Evolutionary conservation across 208 protist genomes (phyloP), one percentile per base, ranked within the genome.

Genomic region (Acanthamoeba polyphaga): DNA sequence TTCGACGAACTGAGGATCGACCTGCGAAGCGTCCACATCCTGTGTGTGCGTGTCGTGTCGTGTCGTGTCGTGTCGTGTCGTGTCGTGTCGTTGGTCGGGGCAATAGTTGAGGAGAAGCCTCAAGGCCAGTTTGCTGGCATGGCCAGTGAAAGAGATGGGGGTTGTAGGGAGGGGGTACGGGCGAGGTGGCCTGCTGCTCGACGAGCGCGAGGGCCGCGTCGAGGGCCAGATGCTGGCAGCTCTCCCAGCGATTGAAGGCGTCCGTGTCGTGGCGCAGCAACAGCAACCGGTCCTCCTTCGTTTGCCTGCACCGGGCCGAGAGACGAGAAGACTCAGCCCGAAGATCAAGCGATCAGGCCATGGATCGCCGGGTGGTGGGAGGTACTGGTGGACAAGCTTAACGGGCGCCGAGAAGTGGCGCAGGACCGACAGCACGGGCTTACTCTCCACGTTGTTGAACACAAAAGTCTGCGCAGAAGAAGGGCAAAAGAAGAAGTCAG

Each of bases 1-100:
- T 32, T 76, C 68, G 22, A 76, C 68, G n/a, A 76, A 76, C 68
- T 76, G 68, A 15, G 68, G 68, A 46, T 76, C 68, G 32, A 76
- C 32, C 68, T 76, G 17, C 24, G 27, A 17, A n/a, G 15, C 22
- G 32, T 76, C 68, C 29, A 76, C 68, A 7, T 76, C 68, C 46
- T 49, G 46, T 6, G 2, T 49, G 46, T 49, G 43, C 46, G 46
- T 49, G 46, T 49, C 46, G 46, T 49, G 46, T 9, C 46, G 46
- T 49, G 46, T 49, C 2, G 2, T 49, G 46, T 3, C 4, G 38
- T 43, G 38, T 43, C 34, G 34, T 38, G 34, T 38, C 43, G 43
- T 49, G 43, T 49, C 9, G 46, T 9, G 4, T 13, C 12, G 46
- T 49, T 0, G 3, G 46, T 13, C 46, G 9, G 9, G 46, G n/a